A percentile compares a stretch with the other conserved stretches of the same genome.
phyloP scores from a whole-genome alignment of 2,329 filamentous ascomycete species.

The Purpureocillium takamizusanense region DNA sequence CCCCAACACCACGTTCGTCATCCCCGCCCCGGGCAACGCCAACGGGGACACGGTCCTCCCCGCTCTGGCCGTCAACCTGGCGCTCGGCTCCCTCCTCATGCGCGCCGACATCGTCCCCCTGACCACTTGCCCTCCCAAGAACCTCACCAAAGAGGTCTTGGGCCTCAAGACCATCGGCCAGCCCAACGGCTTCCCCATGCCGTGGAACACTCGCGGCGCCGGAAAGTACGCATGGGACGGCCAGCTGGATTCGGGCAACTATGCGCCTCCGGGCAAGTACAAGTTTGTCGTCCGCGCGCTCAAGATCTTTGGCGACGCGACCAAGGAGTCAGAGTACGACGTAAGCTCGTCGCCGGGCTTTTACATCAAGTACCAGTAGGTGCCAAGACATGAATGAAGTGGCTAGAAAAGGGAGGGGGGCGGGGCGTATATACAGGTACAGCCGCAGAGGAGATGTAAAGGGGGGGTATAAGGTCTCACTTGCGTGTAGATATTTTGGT shows the following conservation, averaged over 20 bases:
- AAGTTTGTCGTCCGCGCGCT: slow-evolving; percentile 39
- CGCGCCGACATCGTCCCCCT: slow-evolving; percentile 35
- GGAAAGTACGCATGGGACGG: slow-evolving; percentile 33
- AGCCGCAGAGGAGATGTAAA: too few relatives aligned
- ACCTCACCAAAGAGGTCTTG: slow-evolving; percentile 18
- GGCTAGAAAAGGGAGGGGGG: too few relatives aligned
- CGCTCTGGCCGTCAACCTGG: slow-evolving; percentile 28
- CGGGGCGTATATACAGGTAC: too few relatives aligned
- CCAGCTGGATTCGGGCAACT: slow-evolving; percentile 33
- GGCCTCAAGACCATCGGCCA: slow-evolving; percentile 33
- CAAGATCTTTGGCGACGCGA: slow-evolving; percentile 39
- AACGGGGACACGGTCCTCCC: slow-evolving; percentile 24
- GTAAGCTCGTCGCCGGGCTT: slow-evolving; percentile 30
- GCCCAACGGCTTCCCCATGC: slow-evolving; percentile 30
- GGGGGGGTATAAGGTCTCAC: too few relatives aligned
- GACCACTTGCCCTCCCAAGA: slow-evolving; percentile 15
- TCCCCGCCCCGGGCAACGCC: slow-evolving; percentile 30
- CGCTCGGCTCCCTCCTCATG: slow-evolving; percentile 35
- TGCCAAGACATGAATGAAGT: too few relatives aligned
- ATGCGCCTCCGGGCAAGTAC: slow-evolving; percentile 40
- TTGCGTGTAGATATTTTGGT: background rate
- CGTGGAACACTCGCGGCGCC: slow-evolving; percentile 18
- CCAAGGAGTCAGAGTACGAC: slow-evolving; percentile 37
- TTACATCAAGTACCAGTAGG: slow-evolving; percentile 30
- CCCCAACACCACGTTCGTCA: slow-evolving; percentile 27